Percentiles rank a stretch among this genome's conserved stretches.
phyloP scores from a whole-genome alignment of 2,329 filamentous ascomycete genomes.

The Ceratocystis ficicola region DNA sequence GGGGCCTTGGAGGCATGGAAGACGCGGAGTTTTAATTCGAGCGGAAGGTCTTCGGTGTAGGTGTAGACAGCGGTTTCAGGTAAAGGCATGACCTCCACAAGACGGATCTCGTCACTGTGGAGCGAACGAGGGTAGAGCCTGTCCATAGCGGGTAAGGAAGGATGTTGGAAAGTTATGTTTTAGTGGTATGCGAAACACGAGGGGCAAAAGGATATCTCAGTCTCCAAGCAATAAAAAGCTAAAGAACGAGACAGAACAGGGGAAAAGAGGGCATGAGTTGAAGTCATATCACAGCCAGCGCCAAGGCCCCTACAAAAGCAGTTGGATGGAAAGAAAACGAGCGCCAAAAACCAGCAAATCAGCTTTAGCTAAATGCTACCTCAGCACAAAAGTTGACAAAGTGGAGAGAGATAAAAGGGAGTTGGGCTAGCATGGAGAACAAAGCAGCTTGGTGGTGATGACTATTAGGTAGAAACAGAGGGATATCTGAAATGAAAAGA shows the following conservation, averaged over 20 bases:
- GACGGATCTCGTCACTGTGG: conserved; percentile 19
- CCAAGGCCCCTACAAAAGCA: not conserved
- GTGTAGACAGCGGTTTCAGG: not conserved
- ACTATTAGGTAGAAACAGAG: not conserved
- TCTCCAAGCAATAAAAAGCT: not conserved
- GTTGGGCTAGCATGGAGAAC: not conserved
- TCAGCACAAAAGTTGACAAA: not conserved
- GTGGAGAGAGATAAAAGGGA: not conserved
- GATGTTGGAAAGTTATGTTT: not conserved
- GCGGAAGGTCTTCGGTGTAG: conserved; percentile 12
- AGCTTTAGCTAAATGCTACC: conserved; percentile 1
- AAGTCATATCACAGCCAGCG: not conserved
- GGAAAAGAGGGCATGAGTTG: not conserved
- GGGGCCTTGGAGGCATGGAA: conserved; percentile 19
- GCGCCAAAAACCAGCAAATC: conserved; percentile 1
- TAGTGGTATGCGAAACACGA: not conserved
- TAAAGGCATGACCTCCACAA: conserved; percentile 22
- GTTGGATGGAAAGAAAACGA: not conserved
- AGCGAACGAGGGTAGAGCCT: conserved; percentile 16
- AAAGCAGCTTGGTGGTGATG: not conserved
- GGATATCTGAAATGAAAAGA: not conserved
- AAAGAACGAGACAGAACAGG: conserved; percentile 10
- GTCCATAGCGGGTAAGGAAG: conserved; percentile 9
- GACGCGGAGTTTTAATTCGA: conserved; percentile 17
- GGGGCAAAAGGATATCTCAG: not conserved